Conservation (phyloP, 805 yeast genomes). For the Wickerhamomyces pijperi region DNA sequence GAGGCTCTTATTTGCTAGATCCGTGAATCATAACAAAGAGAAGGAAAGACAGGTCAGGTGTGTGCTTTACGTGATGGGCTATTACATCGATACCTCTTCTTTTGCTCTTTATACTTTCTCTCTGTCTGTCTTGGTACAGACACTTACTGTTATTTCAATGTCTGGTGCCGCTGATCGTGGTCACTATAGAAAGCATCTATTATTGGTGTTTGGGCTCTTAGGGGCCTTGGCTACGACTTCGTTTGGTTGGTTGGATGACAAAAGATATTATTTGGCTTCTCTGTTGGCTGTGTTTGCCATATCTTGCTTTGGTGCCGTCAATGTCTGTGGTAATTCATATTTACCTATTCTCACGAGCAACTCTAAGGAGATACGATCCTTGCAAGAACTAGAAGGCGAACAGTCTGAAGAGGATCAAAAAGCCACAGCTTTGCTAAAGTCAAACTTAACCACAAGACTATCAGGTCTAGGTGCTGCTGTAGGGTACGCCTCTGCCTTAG, state of each 20-base stretch:
- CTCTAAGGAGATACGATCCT: conserved; percentile 14
- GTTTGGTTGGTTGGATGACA: conserved; percentile 27
- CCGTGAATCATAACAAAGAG: neutral
- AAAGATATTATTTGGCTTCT: conserved; percentile 41
- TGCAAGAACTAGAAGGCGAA: conserved; percentile 7
- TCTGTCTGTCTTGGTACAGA: conserved; percentile 59
- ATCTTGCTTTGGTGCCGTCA: conserved; percentile 65
- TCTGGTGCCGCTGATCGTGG: conserved; percentile 67
- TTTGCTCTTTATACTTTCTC: conserved; percentile 69
- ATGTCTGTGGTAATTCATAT: conserved; percentile 70
- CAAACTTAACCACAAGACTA: conserved; percentile 33
- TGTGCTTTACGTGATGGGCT: conserved; percentile 33
- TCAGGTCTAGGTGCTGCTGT: conserved; percentile 63
- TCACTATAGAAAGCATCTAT: conserved; percentile 41
- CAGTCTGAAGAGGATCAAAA: conserved; percentile 1
- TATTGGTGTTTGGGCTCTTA: conserved; percentile 43
- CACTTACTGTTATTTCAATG: conserved; percentile 56
- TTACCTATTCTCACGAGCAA: conserved; percentile 49
- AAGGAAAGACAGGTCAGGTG: conserved; percentile 22
- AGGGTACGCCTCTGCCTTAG: conserved; percentile 59
- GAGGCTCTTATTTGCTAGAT: conserved; percentile 1
- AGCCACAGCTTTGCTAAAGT: neutral
- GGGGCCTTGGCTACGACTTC: conserved; percentile 47
- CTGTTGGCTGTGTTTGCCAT: conserved; percentile 51
- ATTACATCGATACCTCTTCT: conserved; percentile 59